Conservation (phyloP, 331 rosid genomes). For the Dryas integrifolia region DNA sequence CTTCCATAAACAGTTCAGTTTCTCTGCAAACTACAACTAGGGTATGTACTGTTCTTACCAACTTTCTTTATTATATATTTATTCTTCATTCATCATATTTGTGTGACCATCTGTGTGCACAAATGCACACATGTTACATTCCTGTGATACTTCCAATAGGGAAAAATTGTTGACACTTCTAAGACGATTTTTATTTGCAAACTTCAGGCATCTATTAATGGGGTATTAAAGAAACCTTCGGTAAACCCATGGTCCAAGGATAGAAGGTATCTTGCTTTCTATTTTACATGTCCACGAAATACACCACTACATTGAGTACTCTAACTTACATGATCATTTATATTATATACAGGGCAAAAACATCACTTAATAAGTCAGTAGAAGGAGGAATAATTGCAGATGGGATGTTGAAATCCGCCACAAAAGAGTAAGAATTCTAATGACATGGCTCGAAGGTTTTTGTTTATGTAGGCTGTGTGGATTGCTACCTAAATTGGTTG, state of each 20-base stretch:
- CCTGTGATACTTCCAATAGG: constrained; percentile 7
- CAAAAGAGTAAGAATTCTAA: constrained; percentile 36
- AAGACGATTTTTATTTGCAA: constrained; percentile 12
- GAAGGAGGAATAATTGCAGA: constrained; percentile 35
- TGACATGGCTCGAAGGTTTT: constrained; percentile 15
- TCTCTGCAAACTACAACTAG: constrained; percentile 29
- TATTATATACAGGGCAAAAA: constrained; percentile 35
- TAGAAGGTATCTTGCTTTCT: constrained; percentile 52
- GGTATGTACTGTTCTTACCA: constrained; percentile 38
- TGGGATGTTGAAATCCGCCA: constrained; percentile 29
- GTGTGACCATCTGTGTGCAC: background rate
- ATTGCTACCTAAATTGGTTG: constrained; percentile 1
- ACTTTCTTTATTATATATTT: background rate
- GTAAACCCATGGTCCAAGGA: constrained; percentile 37
- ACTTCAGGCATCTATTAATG: constrained; percentile 50
- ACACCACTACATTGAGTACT: constrained; percentile 5
- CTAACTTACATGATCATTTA: constrained; percentile 23
- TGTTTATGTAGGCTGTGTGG: constrained; percentile 6
- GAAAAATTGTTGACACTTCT: constrained; percentile 25
- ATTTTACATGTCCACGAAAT: background rate
- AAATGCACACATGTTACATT: background rate
- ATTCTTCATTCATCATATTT: background rate
- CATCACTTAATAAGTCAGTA: constrained; percentile 30
- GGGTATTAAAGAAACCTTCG: constrained; percentile 39
- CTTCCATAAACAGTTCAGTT: constrained; percentile 32